These are phyloP conservation scores for Grosmannia clavigera DNA, from an alignment of 2,329 filamentous ascomycete genomes.

Conservation along the genomic window DNA sequence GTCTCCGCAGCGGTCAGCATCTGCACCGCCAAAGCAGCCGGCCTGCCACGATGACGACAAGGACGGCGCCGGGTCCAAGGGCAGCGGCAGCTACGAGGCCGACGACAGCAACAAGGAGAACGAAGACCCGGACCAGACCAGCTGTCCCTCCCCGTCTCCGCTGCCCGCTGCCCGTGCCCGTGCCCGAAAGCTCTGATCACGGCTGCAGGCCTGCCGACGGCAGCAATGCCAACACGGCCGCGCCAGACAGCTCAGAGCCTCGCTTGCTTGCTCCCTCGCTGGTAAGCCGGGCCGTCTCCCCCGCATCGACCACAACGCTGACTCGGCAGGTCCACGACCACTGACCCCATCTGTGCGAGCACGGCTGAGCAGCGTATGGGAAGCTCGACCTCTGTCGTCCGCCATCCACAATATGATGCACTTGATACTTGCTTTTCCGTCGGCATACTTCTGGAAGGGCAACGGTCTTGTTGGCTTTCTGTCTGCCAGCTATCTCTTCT, in stretches of 20 bases:
- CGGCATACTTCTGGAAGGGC: too few species aligned
- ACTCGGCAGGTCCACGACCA: too few species aligned
- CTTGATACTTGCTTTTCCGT: too few species aligned
- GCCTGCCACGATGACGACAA: not conserved
- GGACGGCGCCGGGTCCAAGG: not conserved
- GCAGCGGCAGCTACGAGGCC: not conserved
- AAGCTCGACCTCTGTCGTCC: too few species aligned
- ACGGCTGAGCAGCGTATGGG: too few species aligned
- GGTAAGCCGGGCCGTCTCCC: not conserved
- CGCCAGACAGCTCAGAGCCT: not conserved
- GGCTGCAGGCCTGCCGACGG: too few species aligned
- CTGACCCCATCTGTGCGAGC: too few species aligned
- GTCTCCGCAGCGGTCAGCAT: not conserved
- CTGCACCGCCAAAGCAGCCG: not conserved
- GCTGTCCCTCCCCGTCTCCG: not conserved
- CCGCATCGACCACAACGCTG: not conserved
- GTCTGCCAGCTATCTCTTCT: too few species aligned
- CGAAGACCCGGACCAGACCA: not conserved
- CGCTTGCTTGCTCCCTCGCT: not conserved
- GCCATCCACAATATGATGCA: too few species aligned
- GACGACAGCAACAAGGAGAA: conserved; percentile 5
- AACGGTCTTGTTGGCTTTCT: too few species aligned
- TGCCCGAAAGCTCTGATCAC: not conserved
- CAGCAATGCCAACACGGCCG: not conserved
- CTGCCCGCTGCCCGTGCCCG: not conserved